Evolutionary conservation across 73 alveolate genomes (phyloP).

Genomic region (Urostyla sp.): DNA sequence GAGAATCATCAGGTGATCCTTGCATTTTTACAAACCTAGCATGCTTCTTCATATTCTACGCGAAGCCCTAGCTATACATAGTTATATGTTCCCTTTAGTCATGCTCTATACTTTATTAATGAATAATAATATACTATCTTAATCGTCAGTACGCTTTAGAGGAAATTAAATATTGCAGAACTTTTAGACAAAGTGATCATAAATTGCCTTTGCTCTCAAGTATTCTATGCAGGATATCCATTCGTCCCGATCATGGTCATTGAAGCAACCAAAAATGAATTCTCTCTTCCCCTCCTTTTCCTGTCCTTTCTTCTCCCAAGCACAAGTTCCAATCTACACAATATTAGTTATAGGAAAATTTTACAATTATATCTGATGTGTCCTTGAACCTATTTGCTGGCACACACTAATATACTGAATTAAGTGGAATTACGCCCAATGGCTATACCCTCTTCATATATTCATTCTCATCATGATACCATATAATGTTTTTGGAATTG

Average conservation of each 20-base stretch:
- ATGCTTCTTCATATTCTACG: not conserved
- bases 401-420: constrained; percentile 38
- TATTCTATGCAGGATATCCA: constrained; percentile 72
- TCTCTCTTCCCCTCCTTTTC: constrained; percentile 70
- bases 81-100: constrained; percentile 13
- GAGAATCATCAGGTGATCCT: not conserved
- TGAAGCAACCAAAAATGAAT: constrained; percentile 67
- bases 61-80: not conserved
- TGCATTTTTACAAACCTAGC: constrained; percentile 5
- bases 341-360: not conserved
- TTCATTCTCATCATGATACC: constrained; percentile 73
- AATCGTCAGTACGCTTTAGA: constrained; percentile 23
- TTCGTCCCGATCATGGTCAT: constrained; percentile 65
- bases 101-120: not conserved
- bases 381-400: constrained; percentile 50
- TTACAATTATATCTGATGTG: constrained; percentile 57
- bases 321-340: constrained; percentile 60
- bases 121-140: not conserved
- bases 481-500: constrained; percentile 46
- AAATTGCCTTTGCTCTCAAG: constrained; percentile 59
- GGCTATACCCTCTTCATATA: constrained; percentile 33
- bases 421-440: constrained; percentile 55
- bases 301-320: constrained; percentile 63
- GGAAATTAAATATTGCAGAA: constrained; percentile 57
- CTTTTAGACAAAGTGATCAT: constrained; percentile 57